phyloP scores from a whole-genome alignment of 1,139 yeast genomes.

The Suhomyces anneliseae region DNA sequence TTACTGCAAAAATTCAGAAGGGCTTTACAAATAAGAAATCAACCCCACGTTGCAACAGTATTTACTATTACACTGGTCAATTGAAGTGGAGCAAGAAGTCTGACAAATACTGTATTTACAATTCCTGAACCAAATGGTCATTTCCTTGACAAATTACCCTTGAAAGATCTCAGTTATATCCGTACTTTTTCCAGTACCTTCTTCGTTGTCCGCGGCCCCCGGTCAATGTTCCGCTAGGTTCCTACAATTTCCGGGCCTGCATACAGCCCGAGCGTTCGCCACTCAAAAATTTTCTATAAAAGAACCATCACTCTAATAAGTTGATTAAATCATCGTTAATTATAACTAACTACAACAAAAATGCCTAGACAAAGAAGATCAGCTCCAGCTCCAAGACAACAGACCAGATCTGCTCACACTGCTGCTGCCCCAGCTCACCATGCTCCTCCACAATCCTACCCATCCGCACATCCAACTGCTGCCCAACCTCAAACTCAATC shows the following conservation, averaged over 20 bases:
- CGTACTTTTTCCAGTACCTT: no score
- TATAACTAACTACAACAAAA: constrained; percentile 7
- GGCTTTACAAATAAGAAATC: no score
- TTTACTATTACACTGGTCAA: no score
- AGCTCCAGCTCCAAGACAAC: constrained; percentile 62
- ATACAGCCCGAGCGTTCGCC: constrained; percentile 6
- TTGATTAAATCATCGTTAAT: background rate
- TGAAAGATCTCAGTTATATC: no score
- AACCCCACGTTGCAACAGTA: no score
- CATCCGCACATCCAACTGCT: constrained; percentile 16
- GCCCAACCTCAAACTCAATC: constrained; percentile 44
- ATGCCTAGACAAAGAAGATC: constrained; percentile 70
- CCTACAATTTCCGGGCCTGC: background rate
- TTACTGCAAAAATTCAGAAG: no score
- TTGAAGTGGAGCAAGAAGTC: no score
- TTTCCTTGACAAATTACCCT: no score
- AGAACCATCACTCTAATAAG: background rate
- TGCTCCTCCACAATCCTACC: constrained; percentile 30
- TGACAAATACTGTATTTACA: no score
- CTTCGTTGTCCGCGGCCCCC: no score
- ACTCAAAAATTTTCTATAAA: constrained; percentile 11
- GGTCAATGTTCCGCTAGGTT: background rate
- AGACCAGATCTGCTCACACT: constrained; percentile 73
- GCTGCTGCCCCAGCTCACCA: constrained; percentile 59
- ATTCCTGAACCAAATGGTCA: no score